Evolutionary conservation across 495 filamentous ascomycete genomes (phyloP).

Genomic region (Neurospora terricola): DNA sequence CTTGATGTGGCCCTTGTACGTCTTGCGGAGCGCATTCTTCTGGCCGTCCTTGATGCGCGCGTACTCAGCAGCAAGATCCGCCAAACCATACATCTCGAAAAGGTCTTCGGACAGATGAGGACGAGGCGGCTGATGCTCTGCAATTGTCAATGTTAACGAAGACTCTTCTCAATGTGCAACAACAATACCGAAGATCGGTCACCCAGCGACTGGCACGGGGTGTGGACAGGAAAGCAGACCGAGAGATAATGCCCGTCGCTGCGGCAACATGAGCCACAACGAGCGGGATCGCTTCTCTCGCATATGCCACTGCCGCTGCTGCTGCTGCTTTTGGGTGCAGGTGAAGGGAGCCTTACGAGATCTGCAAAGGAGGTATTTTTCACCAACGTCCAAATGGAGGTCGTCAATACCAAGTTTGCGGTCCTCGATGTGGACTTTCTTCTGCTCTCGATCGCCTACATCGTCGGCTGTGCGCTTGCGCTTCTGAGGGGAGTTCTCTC

Average conservation of each 20-base stretch:
- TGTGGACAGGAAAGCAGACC: neutral
- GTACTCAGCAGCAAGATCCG: conserved; percentile 38
- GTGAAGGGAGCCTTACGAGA: conserved; percentile 49
- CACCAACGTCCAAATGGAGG: conserved; percentile 46
- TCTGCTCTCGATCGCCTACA: conserved; percentile 37
- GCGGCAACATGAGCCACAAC: neutral
- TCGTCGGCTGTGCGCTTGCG: conserved; percentile 43
- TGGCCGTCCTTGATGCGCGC: conserved; percentile 45
- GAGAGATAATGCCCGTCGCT: neutral
- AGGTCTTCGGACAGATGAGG: conserved; percentile 39
- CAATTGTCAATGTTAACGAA: conserved; percentile 41
- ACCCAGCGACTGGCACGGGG: neutral
- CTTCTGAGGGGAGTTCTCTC: conserved; percentile 38
- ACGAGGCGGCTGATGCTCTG: conserved; percentile 34
- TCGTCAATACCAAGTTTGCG: conserved; percentile 44
- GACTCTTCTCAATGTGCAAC: conserved; percentile 9
- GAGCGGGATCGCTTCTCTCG: neutral
- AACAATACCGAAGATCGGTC: conserved; percentile 13
- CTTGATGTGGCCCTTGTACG: conserved; percentile 50
- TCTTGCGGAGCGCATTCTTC: conserved; percentile 48
- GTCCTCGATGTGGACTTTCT: conserved; percentile 46
- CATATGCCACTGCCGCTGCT: neutral
- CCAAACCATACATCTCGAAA: conserved; percentile 40
- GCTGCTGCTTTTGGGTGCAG: conserved; percentile 5
- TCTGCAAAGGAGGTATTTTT: conserved; percentile 50